Evolutionary conservation across 2,329 filamentous ascomycete genomes (phyloP).

Genomic region (Byssoonygena ceratinophila): DNA sequence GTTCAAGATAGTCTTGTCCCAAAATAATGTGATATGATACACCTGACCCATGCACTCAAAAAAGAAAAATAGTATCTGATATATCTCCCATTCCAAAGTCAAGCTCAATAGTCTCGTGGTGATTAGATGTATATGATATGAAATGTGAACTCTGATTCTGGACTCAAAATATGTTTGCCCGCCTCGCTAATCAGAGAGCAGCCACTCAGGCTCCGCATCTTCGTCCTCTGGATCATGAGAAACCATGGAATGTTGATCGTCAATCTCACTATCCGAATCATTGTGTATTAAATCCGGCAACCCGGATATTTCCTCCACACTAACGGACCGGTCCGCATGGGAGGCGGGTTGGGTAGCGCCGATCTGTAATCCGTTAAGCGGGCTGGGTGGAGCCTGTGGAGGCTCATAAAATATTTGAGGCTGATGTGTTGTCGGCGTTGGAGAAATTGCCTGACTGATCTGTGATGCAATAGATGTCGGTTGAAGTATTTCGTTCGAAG

Average conservation of each 20-base stretch:
- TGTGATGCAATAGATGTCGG: neutral
- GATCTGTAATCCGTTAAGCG: constrained; percentile 19
- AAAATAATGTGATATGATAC: neutral
- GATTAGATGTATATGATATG: too few species aligned
- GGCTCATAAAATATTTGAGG: neutral
- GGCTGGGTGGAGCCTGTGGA: neutral
- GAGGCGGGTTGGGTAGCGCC: constrained; percentile 22
- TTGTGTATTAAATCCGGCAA: constrained; percentile 17
- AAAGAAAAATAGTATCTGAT: neutral
- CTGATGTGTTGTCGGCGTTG: neutral
- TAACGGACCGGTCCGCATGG: constrained; percentile 20
- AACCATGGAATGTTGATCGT: constrained; percentile 42
- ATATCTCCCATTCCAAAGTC: neutral
- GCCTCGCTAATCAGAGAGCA: constrained; percentile 32
- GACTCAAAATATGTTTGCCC: too few species aligned
- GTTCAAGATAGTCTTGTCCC: neutral
- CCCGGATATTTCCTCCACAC: constrained; percentile 22
- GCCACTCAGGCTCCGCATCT: constrained; percentile 55
- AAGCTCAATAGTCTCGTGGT: too few species aligned
- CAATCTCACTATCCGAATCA: constrained; percentile 29
- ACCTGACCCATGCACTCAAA: neutral
- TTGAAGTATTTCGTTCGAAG: neutral
- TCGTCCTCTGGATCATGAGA: constrained; percentile 56
- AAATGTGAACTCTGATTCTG: too few species aligned
- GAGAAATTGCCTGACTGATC: neutral